Percentiles rank a stretch among this genome's conserved stretches.
Conservation (phyloP, 2,329 filamentous ascomycete species). For the Daldinia sp. region DNA sequence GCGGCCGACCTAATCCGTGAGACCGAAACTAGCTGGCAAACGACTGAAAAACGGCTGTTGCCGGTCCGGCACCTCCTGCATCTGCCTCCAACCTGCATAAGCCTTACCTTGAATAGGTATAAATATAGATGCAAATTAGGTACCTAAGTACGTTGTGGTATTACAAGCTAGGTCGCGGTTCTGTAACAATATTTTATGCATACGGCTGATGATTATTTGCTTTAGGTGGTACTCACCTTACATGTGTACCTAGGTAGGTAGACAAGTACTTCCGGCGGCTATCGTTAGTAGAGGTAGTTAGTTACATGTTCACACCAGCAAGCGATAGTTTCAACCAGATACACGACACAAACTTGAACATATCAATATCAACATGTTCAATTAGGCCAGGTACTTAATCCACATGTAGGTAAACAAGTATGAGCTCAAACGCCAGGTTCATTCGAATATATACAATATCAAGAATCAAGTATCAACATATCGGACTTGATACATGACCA, state of each 20-base stretch:
- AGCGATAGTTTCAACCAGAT: background rate
- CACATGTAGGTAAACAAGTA: background rate
- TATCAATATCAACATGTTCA: no score
- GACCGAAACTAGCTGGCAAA: background rate
- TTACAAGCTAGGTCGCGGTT: no score
- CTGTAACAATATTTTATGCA: background rate
- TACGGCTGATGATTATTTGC: background rate
- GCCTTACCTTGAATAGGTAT: background rate
- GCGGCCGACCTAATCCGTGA: background rate
- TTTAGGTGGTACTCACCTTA: no score
- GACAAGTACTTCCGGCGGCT: no score
- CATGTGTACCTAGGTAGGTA: background rate
- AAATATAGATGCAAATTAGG: background rate
- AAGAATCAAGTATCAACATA: background rate
- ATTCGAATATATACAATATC: background rate
- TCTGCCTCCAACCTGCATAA: background rate
- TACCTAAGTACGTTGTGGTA: background rate
- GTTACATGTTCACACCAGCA: no score
- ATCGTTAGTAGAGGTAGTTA: background rate
- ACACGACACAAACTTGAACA: background rate
- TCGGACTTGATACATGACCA: constrained; percentile 13
- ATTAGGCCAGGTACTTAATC: no score
- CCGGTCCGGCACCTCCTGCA: constrained; percentile 5
- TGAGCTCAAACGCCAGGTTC: background rate
- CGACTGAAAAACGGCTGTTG: constrained; percentile 3